Evolutionary conservation across 495 filamentous ascomycete species (phyloP).

Genomic region (Pseudevernia furfuracea): DNA sequence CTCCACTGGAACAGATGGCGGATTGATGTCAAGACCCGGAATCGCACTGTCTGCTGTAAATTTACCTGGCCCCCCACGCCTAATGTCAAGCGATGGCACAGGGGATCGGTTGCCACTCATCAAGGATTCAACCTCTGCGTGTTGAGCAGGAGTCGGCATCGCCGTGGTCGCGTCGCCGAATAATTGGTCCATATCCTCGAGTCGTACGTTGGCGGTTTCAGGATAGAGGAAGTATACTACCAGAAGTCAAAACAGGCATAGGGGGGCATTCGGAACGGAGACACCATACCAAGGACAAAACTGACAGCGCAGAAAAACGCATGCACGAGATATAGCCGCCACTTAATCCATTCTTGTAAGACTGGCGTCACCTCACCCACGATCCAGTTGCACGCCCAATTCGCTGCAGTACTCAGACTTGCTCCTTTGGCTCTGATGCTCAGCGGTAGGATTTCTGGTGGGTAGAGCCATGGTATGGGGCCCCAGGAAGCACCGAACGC

Average conservation of each 20-base stretch:
- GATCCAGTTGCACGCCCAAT: conserved; percentile 98
- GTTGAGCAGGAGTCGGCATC: conserved; percentile 62
- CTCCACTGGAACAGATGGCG: conserved; percentile 46
- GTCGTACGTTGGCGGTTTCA: conserved; percentile 85
- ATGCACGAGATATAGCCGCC: conserved; percentile 89
- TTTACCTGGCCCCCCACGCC: conserved; percentile 39
- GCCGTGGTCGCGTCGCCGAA: conserved; percentile 83
- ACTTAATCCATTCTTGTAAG: conserved; percentile 80
- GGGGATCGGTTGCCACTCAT: conserved; percentile 63
- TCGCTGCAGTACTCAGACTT: conserved; percentile 89
- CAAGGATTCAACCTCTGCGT: conserved; percentile 67
- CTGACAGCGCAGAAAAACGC: conserved; percentile 95
- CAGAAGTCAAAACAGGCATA: conserved; percentile 12
- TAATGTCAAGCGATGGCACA: conserved; percentile 68
- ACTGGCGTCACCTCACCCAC: conserved; percentile 92
- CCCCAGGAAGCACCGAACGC: conserved; percentile 99
- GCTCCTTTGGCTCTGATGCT: conserved; percentile 97
- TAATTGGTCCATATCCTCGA: conserved; percentile 91
- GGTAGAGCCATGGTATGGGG: conserved; percentile 95
- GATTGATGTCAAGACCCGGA: conserved; percentile 66
- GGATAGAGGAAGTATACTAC: conserved; percentile 94
- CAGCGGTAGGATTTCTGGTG: conserved; percentile 91
- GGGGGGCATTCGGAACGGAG: background rate
- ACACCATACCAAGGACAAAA: conserved; percentile 84
- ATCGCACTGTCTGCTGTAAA: conserved; percentile 54